Percentiles rank a stretch among this genome's conserved stretches.
phyloP scores from a whole-genome alignment of 2,329 filamentous ascomycete genomes.

The Cercospora sojina region DNA sequence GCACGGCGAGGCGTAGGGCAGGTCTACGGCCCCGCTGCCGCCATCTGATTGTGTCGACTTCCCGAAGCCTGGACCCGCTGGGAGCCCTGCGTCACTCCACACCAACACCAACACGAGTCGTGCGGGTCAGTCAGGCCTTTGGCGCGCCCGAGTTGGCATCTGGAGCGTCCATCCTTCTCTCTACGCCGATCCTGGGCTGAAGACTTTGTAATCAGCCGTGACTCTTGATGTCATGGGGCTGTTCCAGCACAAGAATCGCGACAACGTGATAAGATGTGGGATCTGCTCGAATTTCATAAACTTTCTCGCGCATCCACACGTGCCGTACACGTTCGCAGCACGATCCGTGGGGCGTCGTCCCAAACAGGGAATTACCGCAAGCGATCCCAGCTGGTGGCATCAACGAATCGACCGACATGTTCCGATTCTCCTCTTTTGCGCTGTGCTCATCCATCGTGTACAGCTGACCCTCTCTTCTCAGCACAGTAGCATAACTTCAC shows the following conservation, averaged over 20 bases:
- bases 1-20: not conserved
- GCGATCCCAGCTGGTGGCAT: not conserved
- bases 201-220: not conserved
- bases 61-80: conserved; percentile 8
- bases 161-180: not conserved
- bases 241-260: not conserved
- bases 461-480: not conserved
- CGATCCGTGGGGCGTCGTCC: not conserved
- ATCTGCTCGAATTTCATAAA: not conserved
- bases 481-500: not conserved
- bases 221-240: not conserved
- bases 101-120: conserved; percentile 5
- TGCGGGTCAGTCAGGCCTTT: conserved; percentile 7
- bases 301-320: not conserved
- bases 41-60: not conserved
- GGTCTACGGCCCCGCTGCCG: not conserved
- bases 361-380: not conserved
- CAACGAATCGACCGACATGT: not conserved
- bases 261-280: not conserved
- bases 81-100: conserved; percentile 1
- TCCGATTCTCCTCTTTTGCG: not conserved
- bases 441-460: not conserved
- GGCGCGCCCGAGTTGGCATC: not conserved
- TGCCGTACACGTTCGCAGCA: not conserved
- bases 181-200: not conserved